Conservation (phyloP, 2,329 filamentous ascomycete genomes). For the Aspergillus udagawae region DNA sequence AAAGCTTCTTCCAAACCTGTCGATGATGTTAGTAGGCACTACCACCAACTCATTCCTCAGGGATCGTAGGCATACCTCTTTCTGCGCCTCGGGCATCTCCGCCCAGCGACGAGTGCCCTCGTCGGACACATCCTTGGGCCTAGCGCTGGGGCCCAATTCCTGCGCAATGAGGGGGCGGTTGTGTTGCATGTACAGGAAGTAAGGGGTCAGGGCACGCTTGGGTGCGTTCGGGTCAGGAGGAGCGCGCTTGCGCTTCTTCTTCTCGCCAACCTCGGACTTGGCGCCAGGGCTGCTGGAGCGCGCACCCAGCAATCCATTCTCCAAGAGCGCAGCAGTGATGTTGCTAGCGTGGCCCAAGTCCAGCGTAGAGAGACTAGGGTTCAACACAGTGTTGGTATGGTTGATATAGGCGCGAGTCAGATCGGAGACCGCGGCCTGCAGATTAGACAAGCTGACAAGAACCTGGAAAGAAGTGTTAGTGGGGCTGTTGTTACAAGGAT, state of each 20-base stretch:
- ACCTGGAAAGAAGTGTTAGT: constrained; percentile 53
- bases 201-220: constrained; percentile 89
- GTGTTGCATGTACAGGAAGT: constrained; percentile 91
- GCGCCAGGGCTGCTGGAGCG: constrained; percentile 34
- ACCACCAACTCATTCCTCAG: too few relatives aligned
- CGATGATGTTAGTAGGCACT: constrained; percentile 5
- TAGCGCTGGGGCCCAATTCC: constrained; percentile 69
- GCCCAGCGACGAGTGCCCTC: constrained; percentile 86
- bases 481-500: background rate
- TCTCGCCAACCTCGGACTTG: constrained; percentile 54
- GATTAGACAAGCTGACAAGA: constrained; percentile 70
- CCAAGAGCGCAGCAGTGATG: constrained; percentile 42
- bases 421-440: constrained; percentile 73
- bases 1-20: constrained; percentile 55
- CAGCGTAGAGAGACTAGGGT: constrained; percentile 52
- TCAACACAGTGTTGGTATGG: constrained; percentile 79
- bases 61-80: constrained; percentile 50
- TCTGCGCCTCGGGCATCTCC: constrained; percentile 69
- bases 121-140: constrained; percentile 81
- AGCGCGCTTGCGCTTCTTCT: constrained; percentile 87
- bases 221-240: constrained; percentile 88
- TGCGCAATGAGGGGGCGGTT: constrained; percentile 77
- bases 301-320: constrained; percentile 41
- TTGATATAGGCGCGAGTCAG: constrained; percentile 81
- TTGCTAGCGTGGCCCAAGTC: constrained; percentile 46